Percentiles rank a stretch among this genome's conserved stretches.
phyloP scores from a whole-genome alignment of 2,329 filamentous ascomycete species.

The Leptographium galeiforme region DNA sequence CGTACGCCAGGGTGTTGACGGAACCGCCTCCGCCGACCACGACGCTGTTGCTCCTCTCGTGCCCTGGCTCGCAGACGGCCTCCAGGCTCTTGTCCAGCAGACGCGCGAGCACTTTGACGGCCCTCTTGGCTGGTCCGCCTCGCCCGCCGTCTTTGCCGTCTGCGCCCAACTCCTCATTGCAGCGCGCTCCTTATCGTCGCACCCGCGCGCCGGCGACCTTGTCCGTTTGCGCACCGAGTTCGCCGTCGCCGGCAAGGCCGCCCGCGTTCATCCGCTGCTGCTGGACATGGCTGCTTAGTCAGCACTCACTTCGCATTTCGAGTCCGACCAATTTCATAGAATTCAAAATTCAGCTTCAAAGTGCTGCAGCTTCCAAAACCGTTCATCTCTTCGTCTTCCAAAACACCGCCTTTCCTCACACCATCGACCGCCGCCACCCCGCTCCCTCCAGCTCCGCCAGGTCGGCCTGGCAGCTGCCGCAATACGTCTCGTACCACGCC shows the following conservation, averaged over 20 bases:
- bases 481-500: conserved; percentile 40
- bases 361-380: too few relatives aligned
- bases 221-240: conserved; percentile 4
- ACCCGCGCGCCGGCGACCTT: neutral
- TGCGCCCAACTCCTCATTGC: conserved; percentile 33
- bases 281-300: conserved; percentile 5
- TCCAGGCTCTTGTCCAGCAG: conserved; percentile 27
- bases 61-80: conserved; percentile 38
- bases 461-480: conserved; percentile 41
- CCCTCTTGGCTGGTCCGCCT: conserved; percentile 59
- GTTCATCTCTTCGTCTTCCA: too few relatives aligned
- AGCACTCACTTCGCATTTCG: too few relatives aligned
- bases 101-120: conserved; percentile 35
- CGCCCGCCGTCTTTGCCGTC: conserved; percentile 52
- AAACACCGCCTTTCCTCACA: neutral
- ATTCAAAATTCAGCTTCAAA: too few relatives aligned
- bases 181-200: conserved; percentile 20
- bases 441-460: conserved; percentile 15
- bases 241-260: neutral
- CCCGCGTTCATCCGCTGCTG: conserved; percentile 10
- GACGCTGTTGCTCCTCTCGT: conserved; percentile 4
- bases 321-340: too few relatives aligned
- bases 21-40: conserved; percentile 9
- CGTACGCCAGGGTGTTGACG: conserved; percentile 17
- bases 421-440: conserved; percentile 6